phyloP scores from a whole-genome alignment of 176 grass and related monocot genomes.

The Lolium perenne region DNA sequence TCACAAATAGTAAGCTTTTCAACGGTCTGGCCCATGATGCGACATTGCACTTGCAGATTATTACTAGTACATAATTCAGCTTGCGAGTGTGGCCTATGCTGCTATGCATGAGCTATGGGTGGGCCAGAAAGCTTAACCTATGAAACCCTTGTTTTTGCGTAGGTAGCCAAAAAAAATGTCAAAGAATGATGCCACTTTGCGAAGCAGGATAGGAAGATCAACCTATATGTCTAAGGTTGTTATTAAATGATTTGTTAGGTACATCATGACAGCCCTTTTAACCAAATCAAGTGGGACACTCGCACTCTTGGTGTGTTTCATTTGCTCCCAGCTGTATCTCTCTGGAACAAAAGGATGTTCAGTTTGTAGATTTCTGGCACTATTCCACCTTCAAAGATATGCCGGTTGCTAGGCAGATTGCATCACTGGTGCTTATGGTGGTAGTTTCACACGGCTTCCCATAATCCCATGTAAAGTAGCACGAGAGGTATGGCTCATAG shows the following conservation, averaged over 20 bases:
- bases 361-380: constrained; percentile 31
- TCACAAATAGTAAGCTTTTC: constrained; percentile 20
- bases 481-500: not conserved
- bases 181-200: constrained; percentile 38
- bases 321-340: not conserved
- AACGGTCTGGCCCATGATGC: constrained; percentile 29
- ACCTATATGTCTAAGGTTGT: constrained; percentile 39
- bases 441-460: not conserved
- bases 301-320: constrained; percentile 31
- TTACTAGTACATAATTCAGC: constrained; percentile 8
- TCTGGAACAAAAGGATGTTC: constrained; percentile 12
- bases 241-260: constrained; percentile 29
- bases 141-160: constrained; percentile 19
- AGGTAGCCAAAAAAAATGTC: constrained; percentile 42
- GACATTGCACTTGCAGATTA: constrained; percentile 21
- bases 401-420: not conserved
- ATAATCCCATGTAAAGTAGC: not conserved
- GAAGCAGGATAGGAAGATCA: constrained; percentile 38
- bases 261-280: constrained; percentile 44
- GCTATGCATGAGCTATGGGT: constrained; percentile 31
- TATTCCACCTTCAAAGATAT: constrained; percentile 34
- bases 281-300: constrained; percentile 56
- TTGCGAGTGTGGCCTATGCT: constrained; percentile 21
- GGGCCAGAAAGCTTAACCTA: constrained; percentile 50
- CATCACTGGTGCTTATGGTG: not conserved